These are phyloP conservation scores for Exidia glandulosa DNA, from an alignment of 768 basidiomycete genomes.

Conservation along the genomic window DNA sequence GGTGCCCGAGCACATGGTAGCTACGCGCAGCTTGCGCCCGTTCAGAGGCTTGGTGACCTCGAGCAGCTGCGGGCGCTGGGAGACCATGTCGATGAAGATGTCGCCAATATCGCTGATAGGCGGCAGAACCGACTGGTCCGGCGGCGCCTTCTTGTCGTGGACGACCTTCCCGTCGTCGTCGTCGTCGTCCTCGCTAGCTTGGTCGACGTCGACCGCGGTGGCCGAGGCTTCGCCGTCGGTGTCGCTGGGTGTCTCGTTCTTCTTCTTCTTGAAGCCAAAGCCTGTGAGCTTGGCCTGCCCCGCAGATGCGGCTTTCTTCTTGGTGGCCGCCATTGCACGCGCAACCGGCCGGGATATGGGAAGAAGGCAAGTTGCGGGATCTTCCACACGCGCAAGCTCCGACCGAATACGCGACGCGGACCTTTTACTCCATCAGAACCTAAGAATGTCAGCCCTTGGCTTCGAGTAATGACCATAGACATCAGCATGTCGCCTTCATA, in stretches of 20 bases:
- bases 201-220: not conserved
- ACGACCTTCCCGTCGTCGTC: constrained; percentile 12
- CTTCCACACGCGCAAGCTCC: too few relatives aligned
- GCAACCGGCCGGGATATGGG: too few relatives aligned
- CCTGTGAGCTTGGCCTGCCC: not conserved
- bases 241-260: not conserved
- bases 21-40: constrained; percentile 82
- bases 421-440: too few relatives aligned
- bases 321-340: not conserved
- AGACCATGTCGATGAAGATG: constrained; percentile 69
- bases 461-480: too few relatives aligned
- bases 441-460: too few relatives aligned
- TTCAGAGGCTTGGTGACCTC: constrained; percentile 51
- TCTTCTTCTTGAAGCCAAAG: not conserved
- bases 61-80: constrained; percentile 53
- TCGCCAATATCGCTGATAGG: constrained; percentile 62
- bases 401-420: too few relatives aligned
- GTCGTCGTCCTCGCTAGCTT: constrained; percentile 24
- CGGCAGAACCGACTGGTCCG: constrained; percentile 58
- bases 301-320: not conserved
- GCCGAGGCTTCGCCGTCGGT: not conserved
- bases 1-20: constrained; percentile 96
- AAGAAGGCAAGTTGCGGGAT: too few relatives aligned
- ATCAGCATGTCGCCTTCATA: too few relatives aligned
- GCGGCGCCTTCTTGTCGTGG: constrained; percentile 21